A percentile compares a stretch with the other conserved stretches of the same genome.
Conservation (phyloP, 192 early-diverging fungal species). For the Coemansia sp. region DNA sequence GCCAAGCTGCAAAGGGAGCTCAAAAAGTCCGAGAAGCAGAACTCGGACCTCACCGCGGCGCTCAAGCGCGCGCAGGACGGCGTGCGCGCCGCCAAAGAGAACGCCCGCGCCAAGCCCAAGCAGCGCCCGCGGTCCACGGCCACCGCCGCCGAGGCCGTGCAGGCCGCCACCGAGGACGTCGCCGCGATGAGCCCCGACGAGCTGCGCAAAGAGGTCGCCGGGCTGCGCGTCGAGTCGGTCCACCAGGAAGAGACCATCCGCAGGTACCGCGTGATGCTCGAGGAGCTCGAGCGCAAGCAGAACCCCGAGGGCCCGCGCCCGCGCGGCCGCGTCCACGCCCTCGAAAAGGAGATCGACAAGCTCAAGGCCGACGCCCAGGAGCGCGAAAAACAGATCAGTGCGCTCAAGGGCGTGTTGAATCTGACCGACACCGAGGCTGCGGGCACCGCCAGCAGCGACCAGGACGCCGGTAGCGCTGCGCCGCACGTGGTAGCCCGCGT, state of each 20-base stretch:
- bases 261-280: conserved; percentile 24
- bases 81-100: conserved; percentile 13
- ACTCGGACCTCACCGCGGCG: conserved; percentile 23
- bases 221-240: conserved; percentile 37
- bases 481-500: conserved; percentile 6
- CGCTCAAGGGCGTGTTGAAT: conserved; percentile 28
- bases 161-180: conserved; percentile 38
- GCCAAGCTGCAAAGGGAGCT: conserved; percentile 17
- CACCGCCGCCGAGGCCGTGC: conserved; percentile 29
- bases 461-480: conserved; percentile 2
- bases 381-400: conserved; percentile 28
- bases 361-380: conserved; percentile 25
- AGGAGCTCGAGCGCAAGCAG: conserved; percentile 50
- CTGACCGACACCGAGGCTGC: conserved; percentile 7
- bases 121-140: conserved; percentile 41
- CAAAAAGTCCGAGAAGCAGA: conserved; percentile 33
- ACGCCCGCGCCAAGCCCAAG: conserved; percentile 9
- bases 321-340: conserved; percentile 14
- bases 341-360: conserved; percentile 42
- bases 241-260: conserved; percentile 50
- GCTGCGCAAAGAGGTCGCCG: conserved; percentile 35
- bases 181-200: conserved; percentile 37
- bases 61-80: conserved; percentile 26
- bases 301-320: conserved; percentile 45
- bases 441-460: neutral